Base-by-base conservation (phyloP, 2,329 filamentous ascomycete species). In the Onygenales sp. region DNA sequence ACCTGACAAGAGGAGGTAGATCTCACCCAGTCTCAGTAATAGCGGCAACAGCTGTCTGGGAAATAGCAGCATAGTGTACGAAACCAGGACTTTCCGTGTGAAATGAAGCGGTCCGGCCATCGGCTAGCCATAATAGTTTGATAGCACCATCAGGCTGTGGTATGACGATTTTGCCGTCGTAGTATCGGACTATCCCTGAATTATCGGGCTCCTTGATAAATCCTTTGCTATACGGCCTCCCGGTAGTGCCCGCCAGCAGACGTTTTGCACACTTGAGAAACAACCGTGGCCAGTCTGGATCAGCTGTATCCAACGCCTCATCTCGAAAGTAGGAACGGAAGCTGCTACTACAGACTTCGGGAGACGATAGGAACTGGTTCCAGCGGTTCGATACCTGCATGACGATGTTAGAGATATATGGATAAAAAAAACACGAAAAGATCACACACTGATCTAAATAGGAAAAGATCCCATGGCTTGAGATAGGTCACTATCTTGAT, bases 371-470 rank as follows among this genome's bases (percentile, higher is more conserved):
- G n/a, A 68, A 33, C 27, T 53, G 42, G 9, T 57, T 51, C 68
- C 68, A 71, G 52, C 56, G 57, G 55, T 54, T 65, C 10, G 66
- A 70, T 44, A 71, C 67, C 66, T 69, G 46, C 40, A 10, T 31
- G 13, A 27, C 21, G 21, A 27, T 27, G 21, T 27, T 27, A 27
- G 21, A 27, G 3, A 27, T 27, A 27, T 5, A 27, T 27, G 21
- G 21, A 27, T 27, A 27, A 3, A 27, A 27, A 3, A 39, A 9
- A 27, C 31, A 11, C 1, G 11, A 42, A 13, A 34, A 11, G 36
- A 21, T 34, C 54, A 40, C 66, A 68, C 68, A 51, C 21, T 27
- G 60, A 61, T 44, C 62, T 61, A 14, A 67, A 57, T 9, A 57
- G 21, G 49, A 69, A 42, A 36, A 66, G n/a, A 27, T 71, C 67